Evolutionary conservation across 2,329 filamentous ascomycete species (phyloP), one percentile per base, ranked within the genome.

Genomic region (Penicillium polonicum): DNA sequence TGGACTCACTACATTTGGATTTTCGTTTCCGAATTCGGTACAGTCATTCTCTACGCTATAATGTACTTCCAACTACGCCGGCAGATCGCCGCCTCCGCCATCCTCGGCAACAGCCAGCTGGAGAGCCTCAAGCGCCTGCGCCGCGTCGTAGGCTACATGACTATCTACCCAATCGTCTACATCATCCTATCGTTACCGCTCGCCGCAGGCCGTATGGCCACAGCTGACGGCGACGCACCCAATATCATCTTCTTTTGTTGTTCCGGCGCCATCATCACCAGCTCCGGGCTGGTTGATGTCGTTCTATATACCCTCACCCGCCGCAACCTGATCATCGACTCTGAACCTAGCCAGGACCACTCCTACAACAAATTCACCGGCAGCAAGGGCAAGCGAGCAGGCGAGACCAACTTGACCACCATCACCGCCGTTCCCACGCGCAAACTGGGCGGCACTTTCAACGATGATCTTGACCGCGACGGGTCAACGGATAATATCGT

Each of bases 151-250:
- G 72, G 74, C 39, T 79, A 78, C 70, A 79, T 79, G 77, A 73
- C 78, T 45, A 76, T 79, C 57, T 79, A 79, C 55, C 77, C 77
- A 2, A 68, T 81, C 13, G 76, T 74, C 12, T 90, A 90, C 67
- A 83, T 83, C 4, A 73, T 87, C 13, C 63, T 85, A 41, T 89
- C 88, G 55, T 79, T 91, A 27, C 88, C 88, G 1, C 78, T 84
- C 8, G 86, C 85, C 2, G 77, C 76, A 3, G 76, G 75, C 27
- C 75, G 76, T 42, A 79, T 79, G 76, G 70, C 74, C 19, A 72
- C 72, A 4, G 74, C 74, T 7, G 68, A 70, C 44, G 72, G 73
- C 19, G 53, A 69, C 17, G 64, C 57, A 2, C 71, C 75, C 1
- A 72, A 65, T 25, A 53, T 74, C 3, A 75, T 76, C 17, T 79